These are phyloP conservation scores for Lasiosphaeris hirsuta DNA, from an alignment of 495 filamentous ascomycete genomes.

Conservation along the genomic window DNA sequence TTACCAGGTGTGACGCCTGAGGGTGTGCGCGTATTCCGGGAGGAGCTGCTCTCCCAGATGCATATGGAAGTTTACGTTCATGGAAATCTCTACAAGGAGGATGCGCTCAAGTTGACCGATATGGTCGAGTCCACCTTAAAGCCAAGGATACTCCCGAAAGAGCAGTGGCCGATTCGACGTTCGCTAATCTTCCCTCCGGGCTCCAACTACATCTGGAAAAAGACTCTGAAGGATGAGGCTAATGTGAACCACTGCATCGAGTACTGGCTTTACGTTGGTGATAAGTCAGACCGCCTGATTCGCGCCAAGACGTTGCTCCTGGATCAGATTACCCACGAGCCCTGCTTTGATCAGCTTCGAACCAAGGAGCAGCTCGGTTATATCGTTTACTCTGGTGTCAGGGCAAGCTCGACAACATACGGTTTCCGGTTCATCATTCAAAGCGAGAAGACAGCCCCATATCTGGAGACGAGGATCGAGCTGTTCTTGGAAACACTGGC, in stretches of 20 bases:
- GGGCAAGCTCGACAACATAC: constrained; percentile 66
- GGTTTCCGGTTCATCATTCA: constrained; percentile 92
- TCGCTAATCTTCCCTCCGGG: constrained; percentile 75
- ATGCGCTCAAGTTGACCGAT: constrained; percentile 81
- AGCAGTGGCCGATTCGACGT: constrained; percentile 76
- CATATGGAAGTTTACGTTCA: constrained; percentile 87
- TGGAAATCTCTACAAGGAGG: constrained; percentile 94
- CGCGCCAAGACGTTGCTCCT: constrained; percentile 77
- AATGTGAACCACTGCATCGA: constrained; percentile 98
- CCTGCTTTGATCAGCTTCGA: constrained; percentile 86
- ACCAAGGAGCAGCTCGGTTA: constrained; percentile 99
- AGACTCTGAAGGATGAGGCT: constrained; percentile 75
- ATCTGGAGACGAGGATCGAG: constrained; percentile 85
- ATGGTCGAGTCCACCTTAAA: constrained; percentile 77
- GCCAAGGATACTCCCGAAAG: constrained; percentile 67
- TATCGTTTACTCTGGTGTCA: constrained; percentile 80
- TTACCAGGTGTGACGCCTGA: constrained; percentile 68
- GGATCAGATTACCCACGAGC: constrained; percentile 90
- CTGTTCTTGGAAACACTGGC: constrained; percentile 68
- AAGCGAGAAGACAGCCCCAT: constrained; percentile 78
- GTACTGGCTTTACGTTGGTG: constrained; percentile 78
- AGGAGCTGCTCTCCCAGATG: constrained; percentile 74
- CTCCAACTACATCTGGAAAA: constrained; percentile 77
- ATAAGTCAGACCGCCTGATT: constrained; percentile 60
- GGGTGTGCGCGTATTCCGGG: constrained; percentile 73